phyloP scores from a whole-genome alignment of 2,329 filamentous ascomycete species.

The Gyromitra esculenta region DNA sequence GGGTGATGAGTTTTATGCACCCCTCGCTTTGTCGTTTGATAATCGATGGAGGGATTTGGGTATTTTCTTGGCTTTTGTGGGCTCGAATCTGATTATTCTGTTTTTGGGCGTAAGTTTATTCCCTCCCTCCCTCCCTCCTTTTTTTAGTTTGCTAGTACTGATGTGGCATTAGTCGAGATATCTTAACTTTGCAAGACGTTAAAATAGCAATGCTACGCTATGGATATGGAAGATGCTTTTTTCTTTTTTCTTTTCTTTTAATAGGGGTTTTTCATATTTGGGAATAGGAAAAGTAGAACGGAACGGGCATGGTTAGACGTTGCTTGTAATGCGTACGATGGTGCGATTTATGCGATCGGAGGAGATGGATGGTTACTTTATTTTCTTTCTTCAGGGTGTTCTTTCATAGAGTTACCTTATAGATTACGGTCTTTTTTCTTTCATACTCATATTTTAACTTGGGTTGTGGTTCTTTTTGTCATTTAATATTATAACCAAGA shows the following conservation, averaged over 20 bases:
- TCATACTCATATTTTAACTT: conserved; percentile 12
- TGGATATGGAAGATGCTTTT: not conserved
- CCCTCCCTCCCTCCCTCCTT: not conserved
- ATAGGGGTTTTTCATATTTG: not conserved
- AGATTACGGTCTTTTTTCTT: conserved; percentile 32
- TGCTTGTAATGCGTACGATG: conserved; percentile 11
- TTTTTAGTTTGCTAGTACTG: not conserved
- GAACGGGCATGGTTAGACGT: not conserved
- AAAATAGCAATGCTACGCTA: conserved; percentile 6
- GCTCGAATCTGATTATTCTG: conserved; percentile 75
- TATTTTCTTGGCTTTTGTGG: conserved; percentile 79
- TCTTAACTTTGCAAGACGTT: conserved; percentile 64
- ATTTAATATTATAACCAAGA: conserved; percentile 18
- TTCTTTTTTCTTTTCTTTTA: not conserved
- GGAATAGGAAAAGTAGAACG: not conserved
- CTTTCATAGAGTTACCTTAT: conserved; percentile 20
- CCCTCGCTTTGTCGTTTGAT: conserved; percentile 72
- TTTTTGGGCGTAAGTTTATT: conserved; percentile 67
- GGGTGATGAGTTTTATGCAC: conserved; percentile 81
- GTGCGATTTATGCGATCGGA: not conserved
- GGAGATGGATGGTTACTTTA: not conserved
- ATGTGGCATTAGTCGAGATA: conserved; percentile 60
- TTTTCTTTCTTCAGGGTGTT: conserved; percentile 29
- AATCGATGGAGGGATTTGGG: conserved; percentile 84
- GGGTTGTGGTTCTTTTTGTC: conserved; percentile 15